A percentile compares a stretch with the other conserved stretches of the same genome.
Evolutionary conservation across 202 grass and related monocot genomes (phyloP).

Genomic region (Setaria italica): DNA sequence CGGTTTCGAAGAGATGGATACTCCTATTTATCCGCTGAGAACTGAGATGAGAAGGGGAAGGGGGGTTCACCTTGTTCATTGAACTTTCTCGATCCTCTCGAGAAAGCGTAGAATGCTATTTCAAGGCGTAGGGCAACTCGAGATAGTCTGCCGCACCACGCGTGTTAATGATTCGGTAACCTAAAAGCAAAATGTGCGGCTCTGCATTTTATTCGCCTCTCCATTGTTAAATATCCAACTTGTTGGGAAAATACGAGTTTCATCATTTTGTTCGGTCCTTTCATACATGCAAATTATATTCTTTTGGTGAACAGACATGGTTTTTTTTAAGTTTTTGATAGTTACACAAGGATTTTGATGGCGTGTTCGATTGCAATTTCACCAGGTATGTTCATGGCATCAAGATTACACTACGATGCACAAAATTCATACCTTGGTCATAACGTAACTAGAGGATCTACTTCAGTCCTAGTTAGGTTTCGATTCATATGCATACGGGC

Average conservation of each 20-base stretch:
- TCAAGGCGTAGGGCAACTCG: background rate
- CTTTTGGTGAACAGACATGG: background rate
- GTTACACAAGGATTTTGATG: background rate
- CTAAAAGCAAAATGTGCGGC: background rate
- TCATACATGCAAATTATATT: background rate
- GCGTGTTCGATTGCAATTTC: background rate
- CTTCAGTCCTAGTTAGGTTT: background rate
- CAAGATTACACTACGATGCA: too few species aligned
- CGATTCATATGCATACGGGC: background rate
- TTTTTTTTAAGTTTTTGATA: background rate
- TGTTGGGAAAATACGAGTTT: background rate
- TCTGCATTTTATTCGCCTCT: background rate
- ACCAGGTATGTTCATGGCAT: too few species aligned
- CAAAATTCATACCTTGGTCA: background rate
- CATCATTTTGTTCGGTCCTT: background rate
- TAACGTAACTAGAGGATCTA: background rate
- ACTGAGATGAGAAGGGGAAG: too few species aligned
- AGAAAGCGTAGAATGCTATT: slow-evolving; percentile 40
- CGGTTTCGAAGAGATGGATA: background rate
- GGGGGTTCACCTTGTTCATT: slow-evolving; percentile 5
- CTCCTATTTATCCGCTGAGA: background rate
- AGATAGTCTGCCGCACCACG: slow-evolving; percentile 22
- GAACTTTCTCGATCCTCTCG: slow-evolving; percentile 8
- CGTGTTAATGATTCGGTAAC: slow-evolving; percentile 44
- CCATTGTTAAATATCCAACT: slow-evolving; percentile 38